Evolutionary conservation across 2,329 filamentous ascomycete genomes (phyloP), one percentile per base, ranked within the genome.

Genomic region (Ceratocystis alfenasii): DNA sequence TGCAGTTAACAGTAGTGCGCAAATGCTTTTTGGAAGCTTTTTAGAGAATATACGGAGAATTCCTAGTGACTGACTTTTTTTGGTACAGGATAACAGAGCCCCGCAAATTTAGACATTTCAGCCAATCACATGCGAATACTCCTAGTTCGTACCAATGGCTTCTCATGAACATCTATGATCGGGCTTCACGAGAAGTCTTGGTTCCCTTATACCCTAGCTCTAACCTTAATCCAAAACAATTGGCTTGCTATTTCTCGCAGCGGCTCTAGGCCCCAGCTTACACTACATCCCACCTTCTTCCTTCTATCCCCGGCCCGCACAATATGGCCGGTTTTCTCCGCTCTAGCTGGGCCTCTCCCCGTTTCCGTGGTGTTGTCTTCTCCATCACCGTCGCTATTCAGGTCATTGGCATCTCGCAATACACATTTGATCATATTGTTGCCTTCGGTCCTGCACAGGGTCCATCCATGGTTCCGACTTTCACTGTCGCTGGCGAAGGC

Each of bases 381-480:
- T 69, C 77, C 59, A 71, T 80, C 68, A 74, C 77, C 68, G 76
- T 78, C 20, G 70, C 66, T 5, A 50, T 79, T 68, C 79, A 83
- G 70, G 76, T 76, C 65, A 71, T 81, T 48, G 76, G 78, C 63
- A 71, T 79, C 55, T 72, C 73, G 30, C 83, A 86, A 72, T 73
- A 84, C n/a, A 72, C 80, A 67, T 75, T 73, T 72, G 80, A 83
- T 55, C 86, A 94, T 75, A 77, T 84, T 71, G 83, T 84, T 76
- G 79, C 79, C 69, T 71, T 87, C 69, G 81, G 81, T 22, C 75
- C 78, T 3, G 85, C 85, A 17, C 78, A 79, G 30, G 93, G 93
- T 1, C 85, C 90, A 2, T 93, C 88, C 20, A 97, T 97, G 94
- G 82, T 94, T 63, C 93, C 93, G 6, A 96, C 90, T 0, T 85